Evolutionary conservation across 2,329 filamentous ascomycete species (phyloP).

Genomic region (Exophiala aquamarina): DNA sequence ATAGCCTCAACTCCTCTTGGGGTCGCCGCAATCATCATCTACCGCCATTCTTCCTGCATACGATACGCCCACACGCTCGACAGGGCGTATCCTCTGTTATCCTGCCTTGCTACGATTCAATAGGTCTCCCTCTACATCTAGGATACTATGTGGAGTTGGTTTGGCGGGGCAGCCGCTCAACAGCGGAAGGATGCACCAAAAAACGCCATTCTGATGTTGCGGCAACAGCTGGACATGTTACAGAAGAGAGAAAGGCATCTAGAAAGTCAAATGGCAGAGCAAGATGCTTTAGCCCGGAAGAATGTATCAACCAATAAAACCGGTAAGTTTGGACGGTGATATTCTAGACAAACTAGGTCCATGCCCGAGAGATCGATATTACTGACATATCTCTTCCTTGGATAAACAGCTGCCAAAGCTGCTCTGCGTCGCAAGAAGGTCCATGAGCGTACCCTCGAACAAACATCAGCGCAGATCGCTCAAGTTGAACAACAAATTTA

Average conservation of each 20-base stretch:
- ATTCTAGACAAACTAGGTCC: not conserved
- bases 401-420: constrained; percentile 72
- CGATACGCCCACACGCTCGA: constrained; percentile 15
- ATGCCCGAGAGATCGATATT: not conserved
- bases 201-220: constrained; percentile 87
- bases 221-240: constrained; percentile 92
- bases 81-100: constrained; percentile 12
- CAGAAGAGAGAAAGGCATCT: constrained; percentile 94
- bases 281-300: constrained; percentile 85
- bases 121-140: not conserved
- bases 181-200: constrained; percentile 93
- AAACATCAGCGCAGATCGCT: constrained; percentile 84
- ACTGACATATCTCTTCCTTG: not conserved
- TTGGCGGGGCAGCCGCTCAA: constrained; percentile 77
- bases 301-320: constrained; percentile 86
- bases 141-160: constrained; percentile 75
- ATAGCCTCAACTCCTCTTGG: constrained; percentile 14
- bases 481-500: constrained; percentile 95
- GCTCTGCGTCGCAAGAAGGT: constrained; percentile 92
- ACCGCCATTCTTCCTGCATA: constrained; percentile 16
- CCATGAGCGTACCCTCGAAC: constrained; percentile 86
- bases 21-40: constrained; percentile 11
- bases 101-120: constrained; percentile 2
- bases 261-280: constrained; percentile 88
- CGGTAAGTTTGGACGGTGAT: constrained; percentile 57